These are phyloP conservation scores for Phytomonas sp. DNA, from an alignment of 208 protist species.

Conservation along the genomic window DNA sequence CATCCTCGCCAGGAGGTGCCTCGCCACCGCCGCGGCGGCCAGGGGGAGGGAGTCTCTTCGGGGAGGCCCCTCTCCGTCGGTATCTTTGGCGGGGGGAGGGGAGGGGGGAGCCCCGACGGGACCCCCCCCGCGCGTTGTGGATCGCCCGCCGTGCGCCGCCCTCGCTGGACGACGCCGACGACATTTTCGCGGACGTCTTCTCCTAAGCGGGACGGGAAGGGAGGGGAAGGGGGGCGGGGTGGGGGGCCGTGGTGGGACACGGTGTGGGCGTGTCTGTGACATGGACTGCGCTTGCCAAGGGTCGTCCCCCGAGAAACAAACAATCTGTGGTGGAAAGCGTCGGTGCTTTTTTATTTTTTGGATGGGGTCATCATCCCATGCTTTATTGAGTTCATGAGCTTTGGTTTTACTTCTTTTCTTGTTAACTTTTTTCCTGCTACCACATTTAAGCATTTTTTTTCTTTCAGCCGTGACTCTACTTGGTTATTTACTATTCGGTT, in stretches of 20 bases:
- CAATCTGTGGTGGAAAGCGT: conserved; percentile 3
- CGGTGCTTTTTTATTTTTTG: conserved; percentile 14
- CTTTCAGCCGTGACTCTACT: not conserved
- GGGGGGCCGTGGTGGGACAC: not conserved
- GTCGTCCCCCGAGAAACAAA: not conserved
- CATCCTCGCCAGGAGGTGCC: no score
- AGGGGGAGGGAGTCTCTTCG: no score
- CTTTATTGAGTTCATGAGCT: conserved; percentile 3
- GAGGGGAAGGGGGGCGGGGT: not conserved
- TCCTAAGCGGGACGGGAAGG: conserved; percentile 16
- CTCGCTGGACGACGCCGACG: conserved; percentile 22
- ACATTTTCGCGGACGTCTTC: conserved; percentile 65
- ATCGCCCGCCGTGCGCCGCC: conserved; percentile 14
- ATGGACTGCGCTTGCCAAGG: no score
- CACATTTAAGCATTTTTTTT: not conserved
- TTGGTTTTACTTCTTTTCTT: conserved; percentile 1
- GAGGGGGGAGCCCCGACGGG: no score
- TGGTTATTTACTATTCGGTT: not conserved
- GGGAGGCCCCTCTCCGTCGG: no score
- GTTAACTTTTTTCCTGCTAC: conserved; percentile 12
- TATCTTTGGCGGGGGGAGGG: no score
- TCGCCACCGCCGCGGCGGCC: no score
- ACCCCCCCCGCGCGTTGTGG: not conserved
- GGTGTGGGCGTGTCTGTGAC: no score
- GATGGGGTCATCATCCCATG: conserved; percentile 8